Evolutionary conservation across 1,139 yeast genomes (phyloP), one percentile per base, ranked within the genome.

Genomic region (Hansenula lynferdii): DNA sequence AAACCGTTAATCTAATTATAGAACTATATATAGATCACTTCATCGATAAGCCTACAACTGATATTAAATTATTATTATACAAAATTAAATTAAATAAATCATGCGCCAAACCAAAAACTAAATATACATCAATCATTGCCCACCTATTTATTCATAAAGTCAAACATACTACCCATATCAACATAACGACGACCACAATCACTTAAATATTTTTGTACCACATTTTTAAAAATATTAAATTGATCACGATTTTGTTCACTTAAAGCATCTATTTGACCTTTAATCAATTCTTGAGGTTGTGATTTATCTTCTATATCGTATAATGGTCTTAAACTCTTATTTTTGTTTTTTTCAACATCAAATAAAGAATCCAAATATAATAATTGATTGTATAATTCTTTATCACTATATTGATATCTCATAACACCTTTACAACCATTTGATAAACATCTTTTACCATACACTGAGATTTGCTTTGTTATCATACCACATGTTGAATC

Each of bases 151-250:
- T 39, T 42, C 66, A 64, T 64, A 42, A 77, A 77, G 38, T 78
- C 85, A 60, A 92, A 92, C 27, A 89, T 81, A 26, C 77, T 69
- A 8, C 82, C 81, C 87, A 92, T 81, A 56, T 87, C 87, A 33
- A 92, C 97, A 60, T 82, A 90, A 39, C 97, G 75, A 51, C 97
- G 81, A 11, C 96, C 97, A 63, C 95, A 85, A 48, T 85, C 85
- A 38, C 70, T 69, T 54, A 92, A 65, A 53, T 92, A 92, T 60
- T 81, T 81, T 47, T 77, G 76, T 1, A 85, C 83, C 7, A 87
- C 81, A n/a, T 67, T 66, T 37, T 75, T 70, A 47, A 79, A 72
- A 11, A 64, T 52, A n/a, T 61, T 72, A 54, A 90, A 84, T 26
- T 75, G 54, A 14, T 65, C 77, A 38, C 90, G 67, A 56, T 89